Base-by-base conservation (phyloP, 2,329 filamentous ascomycete genomes). In the Calonectria montana region DNA sequence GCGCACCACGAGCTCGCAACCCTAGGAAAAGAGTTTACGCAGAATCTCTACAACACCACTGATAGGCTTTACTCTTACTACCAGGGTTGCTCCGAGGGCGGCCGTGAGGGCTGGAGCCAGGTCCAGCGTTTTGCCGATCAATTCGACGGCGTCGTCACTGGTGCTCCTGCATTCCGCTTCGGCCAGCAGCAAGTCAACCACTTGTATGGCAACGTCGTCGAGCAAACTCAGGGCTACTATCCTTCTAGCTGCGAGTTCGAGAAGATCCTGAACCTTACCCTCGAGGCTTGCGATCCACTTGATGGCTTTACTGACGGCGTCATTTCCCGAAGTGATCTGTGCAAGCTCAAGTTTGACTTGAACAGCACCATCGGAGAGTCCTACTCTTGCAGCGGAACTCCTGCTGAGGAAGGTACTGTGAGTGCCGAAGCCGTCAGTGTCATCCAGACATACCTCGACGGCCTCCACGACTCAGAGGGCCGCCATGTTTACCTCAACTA, bases 61-160 rank as follows among this genome's bases (percentile, higher is more conserved):
- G 65, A 75, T 16, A 81, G 79, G 71, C 59, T 83, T 13, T 87
- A 86, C 77, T 82, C 86, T 2, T 89, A 89, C 80, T 90, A 87
- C 74, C 84, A 88, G 73, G 88, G 87, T 3, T 90, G 88, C 78
- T 89, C 87, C 15, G 88, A 90, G 64, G 88, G 88, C 23, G 88
- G 86, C 2, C 83, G 86, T 6, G 85, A 88, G 74, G 86, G 83
- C 16, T 85, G 82, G 83, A 85, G 83, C 68, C 87, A 89, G 77
- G 81, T 88, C 2, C 88, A 90, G 77, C 85, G 87, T 18, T 89
- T 84, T 74, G 85, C 85, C 10, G 83, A 86, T 67, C 75, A 87
- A 75, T 87, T 85, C 69, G 86, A 88, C 71, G 86, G 87, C 31
- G 82, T 83, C 2, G 81, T 85, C 2, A 82, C 84, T n/a, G 86